Evolutionary conservation across 2,329 filamentous ascomycete species (phyloP), one percentile per base, ranked within the genome.

Genomic region (Sodiomyces alkalinus): DNA sequence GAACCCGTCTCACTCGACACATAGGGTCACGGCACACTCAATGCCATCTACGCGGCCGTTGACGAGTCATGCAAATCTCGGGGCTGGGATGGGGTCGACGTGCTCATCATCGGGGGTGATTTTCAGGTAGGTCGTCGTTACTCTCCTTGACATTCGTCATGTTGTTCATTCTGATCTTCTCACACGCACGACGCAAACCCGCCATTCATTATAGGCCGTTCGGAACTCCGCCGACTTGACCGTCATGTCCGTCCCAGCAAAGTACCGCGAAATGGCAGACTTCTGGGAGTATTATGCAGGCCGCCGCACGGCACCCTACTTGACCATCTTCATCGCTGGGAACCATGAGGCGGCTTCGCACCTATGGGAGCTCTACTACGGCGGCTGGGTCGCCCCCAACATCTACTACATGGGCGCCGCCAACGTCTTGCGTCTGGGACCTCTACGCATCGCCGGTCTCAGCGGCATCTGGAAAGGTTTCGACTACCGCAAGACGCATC

Each of bases 371-470:
- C 68, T 98, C 1, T 92, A 82, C 57, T 92, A 96, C 47, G 90
- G 90, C 28, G 90, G 90, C 28, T 98, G 90, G 90, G 90, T 83
- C 5, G 87, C 87, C 6, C 85, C 83, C 7, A 92, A 90, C 41
- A 96, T 98, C 38, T 98, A 94, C 61, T 98, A 94, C 55, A 67
- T 96, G 50, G 90, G 90, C 27, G 82, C 85, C 19, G 83, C 90
- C 34, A 94, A 92, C 46, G 76, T 98, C 7, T 49, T 98, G 22
- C 75, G 78, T 12, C 61, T 92, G 18, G 87, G 87, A 0, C 78
- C 81, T 2, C 56, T 98, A 27, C 74, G 90, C 14, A 92, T 98
- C 36, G 81, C 83, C 19, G 87, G 79, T 5, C 61, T 96, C 49
- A 90, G 82, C 29, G 90, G 90, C 5, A 98, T 98, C 38, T 98